A percentile compares a stretch with the other conserved stretches of the same genome.
Conservation (phyloP, 2,329 filamentous ascomycete species). For the Ophiocordyceps camponoti-saundersi region DNA sequence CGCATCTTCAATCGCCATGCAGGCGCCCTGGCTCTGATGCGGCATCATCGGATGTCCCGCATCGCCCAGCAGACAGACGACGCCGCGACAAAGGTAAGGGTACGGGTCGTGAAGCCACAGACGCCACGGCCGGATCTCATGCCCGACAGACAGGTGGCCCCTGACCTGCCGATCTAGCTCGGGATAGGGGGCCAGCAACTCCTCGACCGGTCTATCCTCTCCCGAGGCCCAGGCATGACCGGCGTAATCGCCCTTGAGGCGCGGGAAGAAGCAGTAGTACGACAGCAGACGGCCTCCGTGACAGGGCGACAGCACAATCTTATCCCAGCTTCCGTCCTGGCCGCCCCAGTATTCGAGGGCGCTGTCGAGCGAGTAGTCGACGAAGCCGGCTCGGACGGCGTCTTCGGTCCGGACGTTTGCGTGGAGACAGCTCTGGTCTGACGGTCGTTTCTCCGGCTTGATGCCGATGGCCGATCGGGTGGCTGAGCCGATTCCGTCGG, state of each 20-base stretch:
- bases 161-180: conserved; percentile 40
- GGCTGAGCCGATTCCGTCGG: conserved; percentile 51
- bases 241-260: conserved; percentile 36
- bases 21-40: conserved; percentile 48
- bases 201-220: conserved; percentile 33
- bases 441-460: conserved; percentile 37
- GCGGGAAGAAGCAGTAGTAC: conserved; percentile 55
- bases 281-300: conserved; percentile 47
- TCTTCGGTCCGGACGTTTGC: conserved; percentile 45
- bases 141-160: conserved; percentile 38
- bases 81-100: conserved; percentile 32
- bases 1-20: conserved; percentile 48
- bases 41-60: conserved; percentile 53
- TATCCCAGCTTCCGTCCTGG: conserved; percentile 43
- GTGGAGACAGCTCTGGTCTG: conserved; percentile 45
- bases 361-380: conserved; percentile 42
- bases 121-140: conserved; percentile 48
- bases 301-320: conserved; percentile 55
- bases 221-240: conserved; percentile 39
- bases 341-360: conserved; percentile 59
- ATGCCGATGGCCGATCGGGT: conserved; percentile 48
- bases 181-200: conserved; percentile 43
- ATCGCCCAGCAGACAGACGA: conserved; percentile 44
- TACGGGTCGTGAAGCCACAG: conserved; percentile 46
- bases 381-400: conserved; percentile 39